phyloP scores from a whole-genome alignment of 371 early-diverging fungal genomes.

The Umbelopsis sp. region DNA sequence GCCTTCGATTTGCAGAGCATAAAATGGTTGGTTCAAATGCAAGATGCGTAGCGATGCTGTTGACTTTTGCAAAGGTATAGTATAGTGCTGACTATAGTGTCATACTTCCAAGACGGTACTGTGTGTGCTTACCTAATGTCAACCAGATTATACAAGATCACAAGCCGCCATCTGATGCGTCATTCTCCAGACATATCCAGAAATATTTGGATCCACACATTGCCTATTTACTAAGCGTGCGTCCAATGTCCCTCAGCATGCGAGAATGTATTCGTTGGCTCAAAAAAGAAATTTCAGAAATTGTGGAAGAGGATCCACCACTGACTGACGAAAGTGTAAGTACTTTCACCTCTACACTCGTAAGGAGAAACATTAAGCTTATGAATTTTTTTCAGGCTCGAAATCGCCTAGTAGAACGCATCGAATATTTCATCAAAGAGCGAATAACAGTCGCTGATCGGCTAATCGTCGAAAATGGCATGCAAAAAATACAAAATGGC shows the following conservation, averaged over 20 bases:
- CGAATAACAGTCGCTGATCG: conserved; percentile 86
- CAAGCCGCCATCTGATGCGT: conserved; percentile 80
- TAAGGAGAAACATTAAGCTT: not conserved
- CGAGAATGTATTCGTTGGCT: conserved; percentile 92
- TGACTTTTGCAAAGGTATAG: conserved; percentile 78
- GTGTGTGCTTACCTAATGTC: not conserved
- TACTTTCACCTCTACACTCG: not conserved
- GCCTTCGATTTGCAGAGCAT: conserved; percentile 84
- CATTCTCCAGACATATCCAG: conserved; percentile 84
- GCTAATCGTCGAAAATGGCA: conserved; percentile 76
- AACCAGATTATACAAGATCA: conserved; percentile 89
- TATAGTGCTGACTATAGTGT: not conserved
- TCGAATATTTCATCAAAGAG: conserved; percentile 90
- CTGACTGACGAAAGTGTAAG: conserved; percentile 84
- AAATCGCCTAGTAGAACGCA: conserved; percentile 65
- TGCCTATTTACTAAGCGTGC: conserved; percentile 78
- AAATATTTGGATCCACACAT: conserved; percentile 88
- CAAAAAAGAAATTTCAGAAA: conserved; percentile 81
- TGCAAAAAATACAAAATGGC: conserved; percentile 91
- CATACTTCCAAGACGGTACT: too few relatives aligned
- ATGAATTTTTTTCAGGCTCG: conserved; percentile 31
- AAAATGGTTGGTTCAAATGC: conserved; percentile 92
- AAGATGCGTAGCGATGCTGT: conserved; percentile 83
- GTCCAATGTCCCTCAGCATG: conserved; percentile 94
- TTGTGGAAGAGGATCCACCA: conserved; percentile 58